phyloP scores from a whole-genome alignment of 2,329 filamentous ascomycete species.

The Microdochium trichocladiopsis region DNA sequence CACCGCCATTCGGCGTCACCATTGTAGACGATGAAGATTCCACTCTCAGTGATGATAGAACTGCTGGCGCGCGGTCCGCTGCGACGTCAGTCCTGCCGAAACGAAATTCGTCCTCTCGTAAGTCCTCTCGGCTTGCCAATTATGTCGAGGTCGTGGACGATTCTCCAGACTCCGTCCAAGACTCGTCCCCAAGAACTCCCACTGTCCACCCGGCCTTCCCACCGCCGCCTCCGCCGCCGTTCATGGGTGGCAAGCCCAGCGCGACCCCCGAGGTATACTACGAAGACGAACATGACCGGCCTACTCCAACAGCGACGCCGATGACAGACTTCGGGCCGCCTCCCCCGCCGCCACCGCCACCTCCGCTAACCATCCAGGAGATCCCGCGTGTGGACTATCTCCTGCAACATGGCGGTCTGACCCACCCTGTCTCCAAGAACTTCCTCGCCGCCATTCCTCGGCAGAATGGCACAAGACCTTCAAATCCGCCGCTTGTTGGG shows the following conservation, averaged over 20 bases:
- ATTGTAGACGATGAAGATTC: slow-evolving; percentile 16
- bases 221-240: slow-evolving; percentile 21
- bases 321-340: slow-evolving; percentile 35
- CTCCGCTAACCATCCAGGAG: slow-evolving; percentile 62
- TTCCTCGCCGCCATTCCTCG: slow-evolving; percentile 60
- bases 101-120: slow-evolving; percentile 20
- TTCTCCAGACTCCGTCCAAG: slow-evolving; percentile 42
- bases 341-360: slow-evolving; percentile 65
- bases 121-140: slow-evolving; percentile 17
- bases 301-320: slow-evolving; percentile 30
- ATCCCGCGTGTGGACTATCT: slow-evolving; percentile 86
- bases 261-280: slow-evolving; percentile 24
- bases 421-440: slow-evolving; percentile 63
- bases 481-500: slow-evolving; percentile 58
- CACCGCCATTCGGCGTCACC: slow-evolving; percentile 22
- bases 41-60: slow-evolving; percentile 23
- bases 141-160: slow-evolving; percentile 34
- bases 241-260: slow-evolving; percentile 22
- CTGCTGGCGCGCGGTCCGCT: slow-evolving; percentile 18
- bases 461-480: slow-evolving; percentile 48
- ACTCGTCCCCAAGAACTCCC: slow-evolving; percentile 55
- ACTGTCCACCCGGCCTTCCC: slow-evolving; percentile 48
- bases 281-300: slow-evolving; percentile 27
- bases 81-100: slow-evolving; percentile 27
- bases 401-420: slow-evolving; percentile 78